Conservation (phyloP, 805 yeast genomes). For the Komagataella mondaviorum region DNA sequence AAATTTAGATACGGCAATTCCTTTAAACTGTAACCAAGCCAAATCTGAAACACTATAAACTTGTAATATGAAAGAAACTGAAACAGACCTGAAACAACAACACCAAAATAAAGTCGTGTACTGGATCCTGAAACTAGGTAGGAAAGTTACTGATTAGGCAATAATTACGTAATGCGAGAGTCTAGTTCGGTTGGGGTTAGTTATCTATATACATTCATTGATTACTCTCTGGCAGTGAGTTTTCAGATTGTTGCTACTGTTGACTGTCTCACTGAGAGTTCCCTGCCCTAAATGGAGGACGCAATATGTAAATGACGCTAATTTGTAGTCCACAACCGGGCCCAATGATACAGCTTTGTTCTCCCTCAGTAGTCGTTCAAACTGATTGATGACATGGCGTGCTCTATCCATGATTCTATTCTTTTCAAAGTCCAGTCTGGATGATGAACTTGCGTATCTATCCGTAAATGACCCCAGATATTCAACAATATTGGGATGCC, state of each 20-base stretch:
- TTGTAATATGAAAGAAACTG: background rate
- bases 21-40: background rate
- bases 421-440: background rate
- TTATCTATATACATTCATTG: background rate
- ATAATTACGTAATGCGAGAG: too few species aligned
- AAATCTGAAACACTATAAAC: background rate
- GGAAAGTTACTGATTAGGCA: background rate
- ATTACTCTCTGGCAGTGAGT: background rate
- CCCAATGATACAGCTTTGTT: background rate
- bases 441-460: background rate
- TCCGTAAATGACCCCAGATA: constrained; percentile 2
- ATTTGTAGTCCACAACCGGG: background rate
- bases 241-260: background rate
- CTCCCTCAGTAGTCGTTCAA: background rate
- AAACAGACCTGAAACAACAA: background rate
- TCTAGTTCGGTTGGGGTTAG: background rate
- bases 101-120: background rate
- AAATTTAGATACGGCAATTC: background rate
- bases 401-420: background rate
- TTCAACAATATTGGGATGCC: constrained; percentile 19
- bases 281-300: background rate
- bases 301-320: background rate
- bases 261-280: background rate
- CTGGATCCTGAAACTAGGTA: constrained; percentile 3
- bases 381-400: background rate